Conservation (phyloP, 169 alveolate species). For the Neospora caninum region DNA sequence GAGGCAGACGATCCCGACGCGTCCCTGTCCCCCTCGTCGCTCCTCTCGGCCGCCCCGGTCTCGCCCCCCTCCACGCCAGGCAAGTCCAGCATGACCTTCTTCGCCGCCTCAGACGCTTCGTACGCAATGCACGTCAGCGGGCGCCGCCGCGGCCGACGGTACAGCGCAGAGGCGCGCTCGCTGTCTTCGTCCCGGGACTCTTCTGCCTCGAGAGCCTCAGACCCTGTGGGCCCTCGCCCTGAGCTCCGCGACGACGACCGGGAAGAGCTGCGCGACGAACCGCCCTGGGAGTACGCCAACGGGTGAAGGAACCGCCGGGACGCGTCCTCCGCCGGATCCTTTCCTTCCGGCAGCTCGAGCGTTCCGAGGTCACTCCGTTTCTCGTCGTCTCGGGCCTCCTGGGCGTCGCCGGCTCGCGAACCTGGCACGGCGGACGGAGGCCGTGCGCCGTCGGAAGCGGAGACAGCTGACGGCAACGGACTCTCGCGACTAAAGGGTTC, state of each 20-base stretch:
- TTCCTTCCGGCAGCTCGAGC: background rate
- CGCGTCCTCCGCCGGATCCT: background rate
- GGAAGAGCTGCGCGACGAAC: background rate
- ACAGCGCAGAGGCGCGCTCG: background rate
- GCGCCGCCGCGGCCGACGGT: background rate
- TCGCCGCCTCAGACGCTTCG: background rate
- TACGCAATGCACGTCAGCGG: slow-evolving; percentile 10
- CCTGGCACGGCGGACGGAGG: background rate
- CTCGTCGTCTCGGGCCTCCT: background rate
- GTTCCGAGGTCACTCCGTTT: background rate
- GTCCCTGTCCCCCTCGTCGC: background rate
- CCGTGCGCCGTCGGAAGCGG: background rate
- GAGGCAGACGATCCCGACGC: background rate
- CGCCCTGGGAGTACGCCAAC: background rate
- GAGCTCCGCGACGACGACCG: background rate
- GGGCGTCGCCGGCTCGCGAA: no score
- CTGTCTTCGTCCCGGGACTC: background rate
- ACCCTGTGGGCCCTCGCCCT: no score
- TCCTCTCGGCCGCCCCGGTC: background rate
- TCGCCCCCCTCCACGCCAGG: background rate
- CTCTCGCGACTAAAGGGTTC: no score
- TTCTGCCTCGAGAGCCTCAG: no score
- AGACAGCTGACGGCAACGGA: background rate
- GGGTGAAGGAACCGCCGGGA: background rate
- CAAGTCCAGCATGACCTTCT: background rate